Conservation (phyloP, 2,329 filamentous ascomycete species). For the Fusarium torreyae region DNA sequence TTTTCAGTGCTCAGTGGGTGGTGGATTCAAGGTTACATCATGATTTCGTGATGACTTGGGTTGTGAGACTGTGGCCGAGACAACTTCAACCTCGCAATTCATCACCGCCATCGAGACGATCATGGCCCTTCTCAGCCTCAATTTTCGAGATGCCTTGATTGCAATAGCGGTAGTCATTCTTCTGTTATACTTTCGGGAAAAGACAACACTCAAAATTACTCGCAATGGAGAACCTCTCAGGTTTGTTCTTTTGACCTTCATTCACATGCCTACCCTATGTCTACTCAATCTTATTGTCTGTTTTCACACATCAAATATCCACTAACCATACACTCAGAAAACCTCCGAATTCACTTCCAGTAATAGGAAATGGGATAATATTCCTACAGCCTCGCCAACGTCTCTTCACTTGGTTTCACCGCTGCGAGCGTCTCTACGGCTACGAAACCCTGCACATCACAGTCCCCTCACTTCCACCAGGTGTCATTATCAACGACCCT, state of each 20-base stretch:
- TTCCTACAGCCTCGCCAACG: constrained; percentile 73
- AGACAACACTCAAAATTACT: constrained; percentile 29
- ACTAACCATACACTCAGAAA: constrained; percentile 52
- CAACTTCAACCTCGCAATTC: constrained; percentile 24
- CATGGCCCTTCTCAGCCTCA: constrained; percentile 40
- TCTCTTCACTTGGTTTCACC: constrained; percentile 74
- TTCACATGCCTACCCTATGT: constrained; percentile 8
- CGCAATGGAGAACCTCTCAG: constrained; percentile 40
- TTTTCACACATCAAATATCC: no score
- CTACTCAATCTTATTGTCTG: neutral
- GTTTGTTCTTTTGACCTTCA: constrained; percentile 13
- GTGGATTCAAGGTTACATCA: constrained; percentile 33
- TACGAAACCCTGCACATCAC: constrained; percentile 74
- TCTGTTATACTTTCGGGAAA: constrained; percentile 14
- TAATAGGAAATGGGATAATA: constrained; percentile 73
- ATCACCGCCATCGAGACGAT: neutral
- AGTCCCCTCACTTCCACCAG: constrained; percentile 74
- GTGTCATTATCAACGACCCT: constrained; percentile 74
- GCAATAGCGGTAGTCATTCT: neutral
- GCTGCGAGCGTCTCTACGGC: constrained; percentile 69
- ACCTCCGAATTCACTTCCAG: constrained; percentile 66
- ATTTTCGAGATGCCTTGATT: constrained; percentile 4
- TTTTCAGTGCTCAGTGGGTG: neutral
- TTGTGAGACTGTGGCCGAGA: constrained; percentile 3
- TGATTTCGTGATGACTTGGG: neutral